These are phyloP conservation scores for Ceratobasidium theobromae DNA, from an alignment of 1,284 basidiomycete species.

Conservation along the genomic window DNA sequence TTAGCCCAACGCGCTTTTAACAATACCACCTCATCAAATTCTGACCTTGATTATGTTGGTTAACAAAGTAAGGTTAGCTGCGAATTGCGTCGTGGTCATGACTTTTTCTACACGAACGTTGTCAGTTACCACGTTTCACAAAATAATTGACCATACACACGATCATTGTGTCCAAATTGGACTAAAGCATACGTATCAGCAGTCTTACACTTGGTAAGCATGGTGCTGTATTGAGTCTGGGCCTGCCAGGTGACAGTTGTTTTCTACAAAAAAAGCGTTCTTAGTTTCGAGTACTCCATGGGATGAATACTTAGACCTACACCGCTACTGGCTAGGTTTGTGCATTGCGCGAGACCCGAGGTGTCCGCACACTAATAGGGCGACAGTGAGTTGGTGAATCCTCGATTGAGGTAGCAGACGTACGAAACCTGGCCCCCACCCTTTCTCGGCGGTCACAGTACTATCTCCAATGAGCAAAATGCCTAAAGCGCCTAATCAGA, in stretches of 20 bases:
- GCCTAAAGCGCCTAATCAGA: neutral
- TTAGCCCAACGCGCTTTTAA: neutral
- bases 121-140: no score
- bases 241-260: constrained; percentile 27
- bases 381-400: neutral
- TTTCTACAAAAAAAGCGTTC: neutral
- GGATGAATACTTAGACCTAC: neutral
- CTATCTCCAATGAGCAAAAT: constrained; percentile 25
- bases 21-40: neutral
- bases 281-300: neutral
- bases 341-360: constrained; percentile 20
- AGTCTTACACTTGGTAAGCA: constrained; percentile 26
- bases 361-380: constrained; percentile 15
- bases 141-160: no score
- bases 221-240: constrained; percentile 21
- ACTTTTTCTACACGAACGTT: no score
- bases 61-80: constrained; percentile 18
- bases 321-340: constrained; percentile 23
- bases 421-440: constrained; percentile 27
- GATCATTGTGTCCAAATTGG: no score
- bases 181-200: constrained; percentile 26
- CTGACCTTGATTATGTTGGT: constrained; percentile 26
- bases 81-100: constrained; percentile 20
- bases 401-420: neutral
- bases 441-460: constrained; percentile 19